These are phyloP conservation scores for Ascochyta viciae-villosae DNA, from an alignment of 2,329 filamentous ascomycete genomes.

Conservation along the genomic window DNA sequence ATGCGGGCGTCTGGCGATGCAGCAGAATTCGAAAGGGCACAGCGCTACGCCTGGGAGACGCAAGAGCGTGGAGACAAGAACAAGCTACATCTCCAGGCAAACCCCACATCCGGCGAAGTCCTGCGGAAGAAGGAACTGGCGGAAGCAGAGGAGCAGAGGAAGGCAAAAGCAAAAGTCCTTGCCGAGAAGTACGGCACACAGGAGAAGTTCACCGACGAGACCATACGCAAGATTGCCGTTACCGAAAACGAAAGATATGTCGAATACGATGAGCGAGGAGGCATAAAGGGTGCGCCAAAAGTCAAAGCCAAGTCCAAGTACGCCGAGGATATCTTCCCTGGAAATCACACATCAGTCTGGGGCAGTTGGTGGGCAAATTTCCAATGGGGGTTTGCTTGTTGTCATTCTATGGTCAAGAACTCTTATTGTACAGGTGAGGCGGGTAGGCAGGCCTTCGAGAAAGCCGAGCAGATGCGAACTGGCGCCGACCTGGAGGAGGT, in stretches of 20 bases:
- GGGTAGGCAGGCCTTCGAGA: constrained; percentile 81
- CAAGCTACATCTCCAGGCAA: constrained; percentile 89
- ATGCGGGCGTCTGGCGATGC: constrained; percentile 89
- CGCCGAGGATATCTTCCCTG: constrained; percentile 81
- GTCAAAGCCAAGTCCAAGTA: constrained; percentile 87
- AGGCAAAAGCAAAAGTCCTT: constrained; percentile 72
- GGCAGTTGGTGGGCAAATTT: constrained; percentile 98
- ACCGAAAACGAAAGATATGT: constrained; percentile 86
- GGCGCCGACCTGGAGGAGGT: constrained; percentile 55
- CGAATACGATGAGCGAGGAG: constrained; percentile 90
- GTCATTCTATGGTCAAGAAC: constrained; percentile 92
- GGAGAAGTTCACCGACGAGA: constrained; percentile 66
- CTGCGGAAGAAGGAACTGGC: constrained; percentile 79
- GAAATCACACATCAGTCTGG: constrained; percentile 94
- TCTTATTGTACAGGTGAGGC: constrained; percentile 96
- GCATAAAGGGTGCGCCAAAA: constrained; percentile 86
- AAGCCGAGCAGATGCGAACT: constrained; percentile 68
- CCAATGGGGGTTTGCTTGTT: constrained; percentile 95
- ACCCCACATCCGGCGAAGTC: constrained; percentile 91
- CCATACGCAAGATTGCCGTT: constrained; percentile 71
- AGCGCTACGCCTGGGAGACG: constrained; percentile 92
- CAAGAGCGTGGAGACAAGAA: constrained; percentile 83
- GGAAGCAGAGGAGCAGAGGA: constrained; percentile 73
- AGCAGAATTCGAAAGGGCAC: constrained; percentile 87
- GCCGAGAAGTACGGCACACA: constrained; percentile 83